These are phyloP conservation scores for Spirogloea muscicola DNA, from an alignment of 139 green algal species.

Conservation along the genomic window DNA sequence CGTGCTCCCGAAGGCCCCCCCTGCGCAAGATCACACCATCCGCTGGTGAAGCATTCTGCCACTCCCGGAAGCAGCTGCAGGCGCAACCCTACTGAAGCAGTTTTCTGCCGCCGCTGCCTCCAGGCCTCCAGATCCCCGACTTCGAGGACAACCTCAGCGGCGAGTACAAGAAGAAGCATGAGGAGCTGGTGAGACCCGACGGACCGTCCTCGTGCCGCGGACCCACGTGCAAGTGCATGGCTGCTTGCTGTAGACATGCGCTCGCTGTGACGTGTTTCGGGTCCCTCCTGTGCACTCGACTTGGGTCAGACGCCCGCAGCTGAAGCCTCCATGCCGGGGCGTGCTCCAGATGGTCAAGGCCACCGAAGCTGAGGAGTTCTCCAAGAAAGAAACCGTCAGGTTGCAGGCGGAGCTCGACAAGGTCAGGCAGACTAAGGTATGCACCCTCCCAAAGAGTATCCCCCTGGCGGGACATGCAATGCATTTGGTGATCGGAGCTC, in stretches of 20 bases:
- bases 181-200: conserved; percentile 13
- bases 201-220: not conserved
- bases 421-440: not conserved
- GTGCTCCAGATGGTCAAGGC: conserved; percentile 17
- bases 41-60: not conserved
- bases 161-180: conserved; percentile 44
- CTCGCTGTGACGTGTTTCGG: too few relatives aligned
- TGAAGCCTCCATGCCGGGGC: too few relatives aligned
- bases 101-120: too few relatives aligned
- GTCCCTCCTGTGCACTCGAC: too few relatives aligned
- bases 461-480: not conserved
- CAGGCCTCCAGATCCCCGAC: conserved; percentile 35
- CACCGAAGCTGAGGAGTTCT: conserved; percentile 16
- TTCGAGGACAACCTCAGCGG: conserved; percentile 27
- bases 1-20: not conserved
- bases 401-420: conserved; percentile 27
- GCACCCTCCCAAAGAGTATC: not conserved
- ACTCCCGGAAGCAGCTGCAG: too few relatives aligned
- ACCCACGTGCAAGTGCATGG: not conserved
- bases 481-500: not conserved
- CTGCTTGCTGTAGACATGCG: too few relatives aligned
- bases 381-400: conserved; percentile 8
- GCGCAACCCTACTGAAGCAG: too few relatives aligned
- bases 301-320: too few relatives aligned
- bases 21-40: not conserved